These are phyloP conservation scores for Kappamyces sp. DNA, from an alignment of 192 early-diverging fungal genomes.

Conservation along the genomic window DNA sequence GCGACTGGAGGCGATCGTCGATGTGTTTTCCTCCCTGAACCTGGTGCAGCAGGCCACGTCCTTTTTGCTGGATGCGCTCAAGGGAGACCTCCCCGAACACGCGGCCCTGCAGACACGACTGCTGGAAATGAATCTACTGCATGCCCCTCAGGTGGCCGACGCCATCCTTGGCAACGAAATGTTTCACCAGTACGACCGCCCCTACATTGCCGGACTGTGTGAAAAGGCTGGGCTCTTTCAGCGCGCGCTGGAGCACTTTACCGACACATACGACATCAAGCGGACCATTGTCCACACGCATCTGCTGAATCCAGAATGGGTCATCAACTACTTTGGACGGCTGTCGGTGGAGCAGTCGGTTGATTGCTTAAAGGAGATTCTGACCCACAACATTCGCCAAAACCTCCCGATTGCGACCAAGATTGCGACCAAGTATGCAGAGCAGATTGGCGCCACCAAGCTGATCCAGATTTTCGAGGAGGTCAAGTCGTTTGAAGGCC, in stretches of 20 bases:
- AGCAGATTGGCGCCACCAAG: slow-evolving; percentile 81
- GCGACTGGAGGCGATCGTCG: slow-evolving; percentile 82
- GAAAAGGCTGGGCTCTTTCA: slow-evolving; percentile 98
- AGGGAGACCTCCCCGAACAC: slow-evolving; percentile 87
- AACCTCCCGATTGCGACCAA: slow-evolving; percentile 95
- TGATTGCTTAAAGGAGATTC: slow-evolving; percentile 90
- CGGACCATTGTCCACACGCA: slow-evolving; percentile 87
- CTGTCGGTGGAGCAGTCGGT: slow-evolving; percentile 96
- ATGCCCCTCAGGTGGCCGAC: slow-evolving; percentile 97
- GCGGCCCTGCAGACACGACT: slow-evolving; percentile 88
- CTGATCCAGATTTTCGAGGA: slow-evolving; percentile 90
- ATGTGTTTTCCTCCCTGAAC: slow-evolving; percentile 86
- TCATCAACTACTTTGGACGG: slow-evolving; percentile 90
- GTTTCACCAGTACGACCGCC: slow-evolving; percentile 92
- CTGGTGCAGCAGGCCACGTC: slow-evolving; percentile 96
- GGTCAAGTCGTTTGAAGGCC: slow-evolving; percentile 84
- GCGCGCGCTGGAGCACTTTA: slow-evolving; percentile 93
- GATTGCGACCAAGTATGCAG: slow-evolving; percentile 94
- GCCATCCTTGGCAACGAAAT: slow-evolving; percentile 94
- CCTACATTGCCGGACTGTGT: slow-evolving; percentile 84
- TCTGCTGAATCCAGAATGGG: slow-evolving; percentile 81
- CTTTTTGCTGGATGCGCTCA: slow-evolving; percentile 93
- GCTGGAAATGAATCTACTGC: slow-evolving; percentile 95
- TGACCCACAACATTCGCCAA: slow-evolving; percentile 84
- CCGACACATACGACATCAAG: slow-evolving; percentile 94